Evolutionary conservation across 495 filamentous ascomycete genomes (phyloP).

Genomic region (Aspergillus cavernicola): DNA sequence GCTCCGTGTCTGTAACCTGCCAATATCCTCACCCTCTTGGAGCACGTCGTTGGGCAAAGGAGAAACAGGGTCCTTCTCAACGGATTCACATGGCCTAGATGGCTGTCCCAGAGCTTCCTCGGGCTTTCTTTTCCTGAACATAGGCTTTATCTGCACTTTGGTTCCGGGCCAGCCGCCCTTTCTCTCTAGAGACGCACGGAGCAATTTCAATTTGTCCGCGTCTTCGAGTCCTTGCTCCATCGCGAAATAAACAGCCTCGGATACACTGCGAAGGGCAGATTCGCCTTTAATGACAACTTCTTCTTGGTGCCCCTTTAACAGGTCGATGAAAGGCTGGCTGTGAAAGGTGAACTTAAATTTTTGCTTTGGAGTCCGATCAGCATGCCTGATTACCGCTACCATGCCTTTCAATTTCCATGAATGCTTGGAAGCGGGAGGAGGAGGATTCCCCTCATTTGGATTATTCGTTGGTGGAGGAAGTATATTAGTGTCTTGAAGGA

Average conservation of each 20-base stretch:
- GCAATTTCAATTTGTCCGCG: conserved; percentile 72
- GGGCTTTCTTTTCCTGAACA: conserved; percentile 81
- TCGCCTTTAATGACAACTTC: conserved; percentile 93
- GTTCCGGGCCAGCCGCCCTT: conserved; percentile 93
- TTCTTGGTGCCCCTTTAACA: conserved; percentile 91
- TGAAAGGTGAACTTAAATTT: conserved; percentile 99
- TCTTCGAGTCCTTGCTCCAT: conserved; percentile 78
- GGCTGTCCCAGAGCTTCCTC: conserved; percentile 45
- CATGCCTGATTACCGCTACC: conserved; percentile 92
- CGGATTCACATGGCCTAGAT: conserved; percentile 11
- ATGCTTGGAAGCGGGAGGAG: conserved; percentile 86
- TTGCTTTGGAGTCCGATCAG: conserved; percentile 95
- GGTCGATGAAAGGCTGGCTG: conserved; percentile 89
- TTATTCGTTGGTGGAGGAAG: conserved; percentile 28
- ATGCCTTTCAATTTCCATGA: conserved; percentile 99
- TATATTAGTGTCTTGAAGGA: conserved; percentile 30
- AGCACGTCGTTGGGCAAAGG: conserved; percentile 16
- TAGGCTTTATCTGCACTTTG: conserved; percentile 98
- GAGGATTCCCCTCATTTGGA: conserved; percentile 35
- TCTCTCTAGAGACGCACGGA: conserved; percentile 81
- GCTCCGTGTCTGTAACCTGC: conserved; percentile 54
- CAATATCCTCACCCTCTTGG: conserved; percentile 25
- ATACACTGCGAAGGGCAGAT: conserved; percentile 82
- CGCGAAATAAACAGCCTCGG: conserved; percentile 76
- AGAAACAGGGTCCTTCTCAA: conserved; percentile 22